phyloP scores from a whole-genome alignment of 2,329 filamentous ascomycete species.

The Purpureocillium lavendulum region DNA sequence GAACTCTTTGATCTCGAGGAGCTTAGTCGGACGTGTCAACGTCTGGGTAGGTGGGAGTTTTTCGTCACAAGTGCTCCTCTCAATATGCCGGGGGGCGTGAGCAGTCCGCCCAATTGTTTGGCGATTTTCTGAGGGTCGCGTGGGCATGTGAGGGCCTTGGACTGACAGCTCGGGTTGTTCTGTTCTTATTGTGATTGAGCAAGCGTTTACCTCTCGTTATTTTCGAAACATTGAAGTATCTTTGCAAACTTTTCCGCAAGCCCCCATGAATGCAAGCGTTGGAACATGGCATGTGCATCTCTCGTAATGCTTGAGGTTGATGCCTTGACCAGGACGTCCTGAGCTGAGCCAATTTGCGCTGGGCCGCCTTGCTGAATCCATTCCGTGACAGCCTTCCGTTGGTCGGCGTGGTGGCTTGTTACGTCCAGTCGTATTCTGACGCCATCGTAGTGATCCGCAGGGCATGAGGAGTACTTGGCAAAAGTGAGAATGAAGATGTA shows the following conservation, averaged over 20 bases:
- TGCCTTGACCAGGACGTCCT: slow-evolving; percentile 11
- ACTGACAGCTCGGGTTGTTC: no score
- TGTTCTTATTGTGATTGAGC: not conserved
- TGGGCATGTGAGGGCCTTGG: not conserved
- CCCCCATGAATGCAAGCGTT: slow-evolving; percentile 15
- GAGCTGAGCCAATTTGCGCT: slow-evolving; percentile 13
- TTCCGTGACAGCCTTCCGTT: slow-evolving; percentile 4
- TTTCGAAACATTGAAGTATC: slow-evolving; percentile 11
- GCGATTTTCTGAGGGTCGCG: slow-evolving; percentile 26
- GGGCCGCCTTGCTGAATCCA: slow-evolving; percentile 17
- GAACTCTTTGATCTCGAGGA: slow-evolving; percentile 26
- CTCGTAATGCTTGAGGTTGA: slow-evolving; percentile 11
- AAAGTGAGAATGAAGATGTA: slow-evolving; percentile 20
- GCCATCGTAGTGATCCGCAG: not conserved
- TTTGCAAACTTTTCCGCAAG: slow-evolving; percentile 20
- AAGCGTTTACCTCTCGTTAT: not conserved
- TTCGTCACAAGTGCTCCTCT: slow-evolving; percentile 40
- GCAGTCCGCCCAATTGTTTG: slow-evolving; percentile 34
- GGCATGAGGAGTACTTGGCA: slow-evolving; percentile 12
- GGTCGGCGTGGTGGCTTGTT: slow-evolving; percentile 5
- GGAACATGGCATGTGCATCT: slow-evolving; percentile 15
- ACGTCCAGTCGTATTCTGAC: slow-evolving; percentile 12
- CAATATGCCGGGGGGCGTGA: slow-evolving; percentile 36
- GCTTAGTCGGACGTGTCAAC: slow-evolving; percentile 40
- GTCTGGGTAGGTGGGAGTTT: slow-evolving; percentile 37